A percentile compares a stretch with the other conserved stretches of the same genome.
phyloP scores from a whole-genome alignment of 2,329 filamentous ascomycete genomes.

The Aspergillus fischeri region DNA sequence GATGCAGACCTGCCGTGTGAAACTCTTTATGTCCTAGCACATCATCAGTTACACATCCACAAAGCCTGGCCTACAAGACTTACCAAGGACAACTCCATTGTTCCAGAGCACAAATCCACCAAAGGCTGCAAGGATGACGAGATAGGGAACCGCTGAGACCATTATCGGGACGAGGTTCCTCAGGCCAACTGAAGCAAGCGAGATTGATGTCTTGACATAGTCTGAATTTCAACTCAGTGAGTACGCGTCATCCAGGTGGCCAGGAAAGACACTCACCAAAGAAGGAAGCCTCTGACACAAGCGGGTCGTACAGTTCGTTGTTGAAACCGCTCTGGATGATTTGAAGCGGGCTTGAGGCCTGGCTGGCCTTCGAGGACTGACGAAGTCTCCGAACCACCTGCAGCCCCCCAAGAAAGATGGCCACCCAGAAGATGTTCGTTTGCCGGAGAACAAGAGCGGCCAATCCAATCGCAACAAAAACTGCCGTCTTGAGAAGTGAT shows the following conservation, averaged over 20 bases:
- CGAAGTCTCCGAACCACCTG: conserved; percentile 37
- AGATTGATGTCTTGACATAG: conserved; percentile 53
- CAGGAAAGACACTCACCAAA: conserved; percentile 38
- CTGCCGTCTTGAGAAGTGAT: conserved; percentile 23
- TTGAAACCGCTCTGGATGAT: conserved; percentile 31
- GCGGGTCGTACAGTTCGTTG: conserved; percentile 48
- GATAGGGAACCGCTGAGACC: conserved; percentile 45
- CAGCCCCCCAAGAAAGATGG: conserved; percentile 45
- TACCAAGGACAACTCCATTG: conserved; percentile 83
- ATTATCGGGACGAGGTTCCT: conserved; percentile 40
- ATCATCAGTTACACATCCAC: background rate
- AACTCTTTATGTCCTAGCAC: conserved; percentile 84
- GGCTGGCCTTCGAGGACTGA: conserved; percentile 22
- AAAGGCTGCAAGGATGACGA: conserved; percentile 65
- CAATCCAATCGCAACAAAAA: conserved; percentile 57
- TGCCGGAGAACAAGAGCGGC: conserved; percentile 74
- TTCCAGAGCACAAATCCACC: conserved; percentile 78
- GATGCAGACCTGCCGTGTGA: conserved; percentile 82
- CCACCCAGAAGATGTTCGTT: conserved; percentile 96
- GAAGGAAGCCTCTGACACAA: conserved; percentile 45
- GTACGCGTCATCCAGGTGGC: conserved; percentile 10
- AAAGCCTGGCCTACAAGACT: conserved; percentile 14
- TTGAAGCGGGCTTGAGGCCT: conserved; percentile 23
- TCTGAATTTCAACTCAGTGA: conserved; percentile 32
- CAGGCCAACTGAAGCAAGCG: conserved; percentile 57